A percentile compares a stretch with the other conserved stretches of the same genome.
Evolutionary conservation across 768 basidiomycete species (phyloP).

Genomic region (Boletus rubescentipes): DNA sequence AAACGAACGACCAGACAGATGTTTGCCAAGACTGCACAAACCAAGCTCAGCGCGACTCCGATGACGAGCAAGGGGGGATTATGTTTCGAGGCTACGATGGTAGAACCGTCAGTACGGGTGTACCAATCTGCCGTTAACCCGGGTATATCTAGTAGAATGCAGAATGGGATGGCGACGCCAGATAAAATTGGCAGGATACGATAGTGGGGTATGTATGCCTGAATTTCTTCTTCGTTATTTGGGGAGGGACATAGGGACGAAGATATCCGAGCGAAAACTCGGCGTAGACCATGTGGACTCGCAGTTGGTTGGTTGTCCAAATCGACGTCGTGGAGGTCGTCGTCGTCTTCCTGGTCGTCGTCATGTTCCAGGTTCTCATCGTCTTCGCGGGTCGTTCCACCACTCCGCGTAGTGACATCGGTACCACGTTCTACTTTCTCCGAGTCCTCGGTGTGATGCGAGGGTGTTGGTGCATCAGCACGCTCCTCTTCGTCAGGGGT

Average conservation of each 20-base stretch:
- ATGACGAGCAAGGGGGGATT: conserved; percentile 60
- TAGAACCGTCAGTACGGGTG: conserved; percentile 45
- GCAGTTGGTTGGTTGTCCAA: not conserved
- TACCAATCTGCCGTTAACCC: conserved; percentile 78
- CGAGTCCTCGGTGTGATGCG: not conserved
- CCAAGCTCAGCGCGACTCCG: conserved; percentile 66
- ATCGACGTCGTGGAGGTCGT: not conserved
- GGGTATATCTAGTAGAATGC: conserved; percentile 81
- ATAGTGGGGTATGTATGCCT: conserved; percentile 52
- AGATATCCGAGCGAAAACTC: conserved; percentile 4
- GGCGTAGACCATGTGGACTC: not conserved
- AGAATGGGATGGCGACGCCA: conserved; percentile 69
- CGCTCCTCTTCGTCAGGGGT: conserved; percentile 20
- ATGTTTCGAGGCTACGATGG: conserved; percentile 43
- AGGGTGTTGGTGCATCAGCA: not conserved
- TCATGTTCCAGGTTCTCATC: conserved; percentile 8
- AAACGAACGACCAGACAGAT: conserved; percentile 66
- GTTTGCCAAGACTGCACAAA: conserved; percentile 68
- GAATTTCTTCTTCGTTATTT: conserved; percentile 26
- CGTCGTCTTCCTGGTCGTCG: conserved; percentile 11
- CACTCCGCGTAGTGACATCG: not conserved
- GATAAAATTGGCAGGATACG: conserved; percentile 65
- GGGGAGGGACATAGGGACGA: conserved; percentile 19
- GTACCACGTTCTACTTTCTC: not conserved
- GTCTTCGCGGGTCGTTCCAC: not conserved